Evolutionary conservation across 208 protist genomes (phyloP).

Genomic region (Wallacemonas rigidus): DNA sequence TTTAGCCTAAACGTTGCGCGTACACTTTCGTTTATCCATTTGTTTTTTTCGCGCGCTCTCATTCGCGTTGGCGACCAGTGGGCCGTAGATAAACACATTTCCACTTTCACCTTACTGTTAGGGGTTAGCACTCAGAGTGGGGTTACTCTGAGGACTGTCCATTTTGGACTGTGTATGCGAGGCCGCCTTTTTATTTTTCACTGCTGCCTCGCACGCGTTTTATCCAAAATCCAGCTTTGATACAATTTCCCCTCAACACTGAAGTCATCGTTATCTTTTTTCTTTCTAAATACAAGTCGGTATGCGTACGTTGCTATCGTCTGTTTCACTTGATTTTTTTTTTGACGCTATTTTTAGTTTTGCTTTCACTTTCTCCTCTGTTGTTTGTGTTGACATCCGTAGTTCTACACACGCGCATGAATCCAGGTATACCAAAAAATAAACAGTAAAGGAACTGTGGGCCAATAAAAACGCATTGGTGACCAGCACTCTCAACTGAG

Average conservation of each 20-base stretch:
- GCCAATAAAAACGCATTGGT: too few relatives aligned
- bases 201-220: slow-evolving; percentile 4
- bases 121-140: neutral
- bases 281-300: neutral
- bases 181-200: slow-evolving; percentile 17
- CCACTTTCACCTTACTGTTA: neutral
- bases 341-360: neutral
- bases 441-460: too few relatives aligned
- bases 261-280: slow-evolving; percentile 18
- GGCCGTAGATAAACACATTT: slow-evolving; percentile 15
- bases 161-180: neutral
- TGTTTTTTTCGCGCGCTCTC: neutral
- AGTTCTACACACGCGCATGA: too few relatives aligned
- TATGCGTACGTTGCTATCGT: neutral
- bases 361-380: neutral
- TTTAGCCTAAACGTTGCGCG: too few relatives aligned
- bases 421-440: too few relatives aligned
- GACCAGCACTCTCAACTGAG: too few relatives aligned
- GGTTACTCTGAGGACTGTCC: neutral
- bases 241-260: neutral
- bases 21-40: too few relatives aligned
- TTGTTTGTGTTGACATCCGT: neutral
- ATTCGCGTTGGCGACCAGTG: neutral
- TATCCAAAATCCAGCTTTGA: neutral
- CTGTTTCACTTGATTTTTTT: slow-evolving; percentile 8